A percentile compares a stretch with the other conserved stretches of the same genome.
Evolutionary conservation across 139 green algal genomes (phyloP).

Genomic region (Micromonas pusilla): DNA sequence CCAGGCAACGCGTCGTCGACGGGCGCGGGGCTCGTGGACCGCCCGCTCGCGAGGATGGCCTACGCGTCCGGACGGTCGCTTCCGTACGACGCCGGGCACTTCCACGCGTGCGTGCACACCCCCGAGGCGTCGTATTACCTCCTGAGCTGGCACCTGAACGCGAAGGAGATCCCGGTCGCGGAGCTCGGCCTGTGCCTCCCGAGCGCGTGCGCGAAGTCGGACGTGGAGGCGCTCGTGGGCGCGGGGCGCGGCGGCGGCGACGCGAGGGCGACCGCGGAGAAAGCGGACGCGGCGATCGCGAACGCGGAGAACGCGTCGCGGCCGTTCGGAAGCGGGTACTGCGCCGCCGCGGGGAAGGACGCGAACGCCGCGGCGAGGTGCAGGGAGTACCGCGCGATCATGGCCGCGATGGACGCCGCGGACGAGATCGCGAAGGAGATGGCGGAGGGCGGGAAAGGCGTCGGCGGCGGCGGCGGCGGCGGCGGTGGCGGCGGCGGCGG

Average conservation of each 20-base stretch:
- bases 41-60: background rate
- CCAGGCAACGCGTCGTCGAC: background rate
- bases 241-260: too few species aligned
- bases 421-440: background rate
- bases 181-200: conserved; percentile 2
- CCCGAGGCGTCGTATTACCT: background rate
- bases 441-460: background rate
- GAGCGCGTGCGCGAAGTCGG: background rate
- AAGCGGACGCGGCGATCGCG: background rate
- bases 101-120: background rate
- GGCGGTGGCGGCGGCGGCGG: too few species aligned
- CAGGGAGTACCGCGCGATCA: background rate
- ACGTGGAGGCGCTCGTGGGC: background rate
- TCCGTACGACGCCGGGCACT: background rate
- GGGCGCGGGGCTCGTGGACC: background rate
- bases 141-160: background rate
- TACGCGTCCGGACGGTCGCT: background rate
- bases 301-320: background rate
- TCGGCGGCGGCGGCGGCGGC: too few species aligned
- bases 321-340: background rate
- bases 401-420: background rate
- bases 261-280: too few species aligned
- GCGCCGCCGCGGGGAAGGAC: background rate
- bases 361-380: background rate
- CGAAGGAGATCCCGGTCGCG: background rate